Evolutionary conservation across 768 basidiomycete species (phyloP).

Genomic region (Serendipita sp.): DNA sequence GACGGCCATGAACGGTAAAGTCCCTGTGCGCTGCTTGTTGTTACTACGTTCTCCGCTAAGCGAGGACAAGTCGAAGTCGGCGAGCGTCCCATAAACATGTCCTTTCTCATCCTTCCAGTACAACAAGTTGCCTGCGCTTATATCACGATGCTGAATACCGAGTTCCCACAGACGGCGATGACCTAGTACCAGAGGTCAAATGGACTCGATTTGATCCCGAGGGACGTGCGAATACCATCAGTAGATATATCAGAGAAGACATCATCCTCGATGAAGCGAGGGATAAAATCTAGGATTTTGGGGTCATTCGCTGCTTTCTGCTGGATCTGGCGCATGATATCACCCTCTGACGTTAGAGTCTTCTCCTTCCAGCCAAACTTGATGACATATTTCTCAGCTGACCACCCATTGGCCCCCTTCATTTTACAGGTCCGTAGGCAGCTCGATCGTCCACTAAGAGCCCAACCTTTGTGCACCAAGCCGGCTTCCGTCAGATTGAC

Average conservation of each 20-base stretch:
- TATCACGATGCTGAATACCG: slow-evolving; percentile 19
- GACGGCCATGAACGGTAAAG: slow-evolving; percentile 22
- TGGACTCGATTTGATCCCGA: background rate
- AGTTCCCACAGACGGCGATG: slow-evolving; percentile 18
- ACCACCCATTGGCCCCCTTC: background rate
- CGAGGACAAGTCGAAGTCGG: slow-evolving; percentile 19
- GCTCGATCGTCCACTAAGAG: background rate
- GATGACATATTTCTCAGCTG: background rate
- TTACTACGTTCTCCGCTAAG: slow-evolving; percentile 1
- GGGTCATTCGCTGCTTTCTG: background rate
- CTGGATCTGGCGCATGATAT: background rate
- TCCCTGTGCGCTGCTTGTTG: slow-evolving; percentile 16
- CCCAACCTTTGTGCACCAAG: background rate
- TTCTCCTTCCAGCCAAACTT: background rate
- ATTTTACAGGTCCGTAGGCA: background rate
- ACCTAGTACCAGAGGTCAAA: slow-evolving; percentile 11
- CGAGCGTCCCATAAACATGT: slow-evolving; percentile 15
- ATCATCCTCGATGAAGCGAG: background rate
- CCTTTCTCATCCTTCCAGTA: slow-evolving; percentile 11
- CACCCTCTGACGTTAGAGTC: background rate
- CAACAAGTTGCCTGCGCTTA: slow-evolving; percentile 21
- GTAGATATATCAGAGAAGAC: background rate
- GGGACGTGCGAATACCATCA: background rate
- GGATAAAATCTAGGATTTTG: background rate
- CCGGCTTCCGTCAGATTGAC: background rate